Conservation (phyloP, 805 yeast species). For the Cyberlindnera nakhonratchasimensis region DNA sequence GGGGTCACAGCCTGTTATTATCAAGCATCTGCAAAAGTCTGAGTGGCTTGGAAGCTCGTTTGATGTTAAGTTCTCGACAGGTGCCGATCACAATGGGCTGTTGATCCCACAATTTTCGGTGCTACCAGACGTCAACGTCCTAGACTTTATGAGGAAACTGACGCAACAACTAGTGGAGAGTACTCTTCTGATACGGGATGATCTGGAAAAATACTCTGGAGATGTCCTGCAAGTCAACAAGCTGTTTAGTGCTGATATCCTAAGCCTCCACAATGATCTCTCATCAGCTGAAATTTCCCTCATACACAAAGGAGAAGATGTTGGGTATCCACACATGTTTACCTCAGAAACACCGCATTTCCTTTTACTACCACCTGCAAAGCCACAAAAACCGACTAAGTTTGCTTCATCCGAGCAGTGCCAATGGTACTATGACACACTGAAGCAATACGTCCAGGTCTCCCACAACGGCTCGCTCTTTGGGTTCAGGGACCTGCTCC, state of each 20-base stretch:
- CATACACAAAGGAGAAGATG: conserved; percentile 3
- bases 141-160: conserved; percentile 6
- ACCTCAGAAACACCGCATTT: neutral
- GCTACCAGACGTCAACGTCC: conserved; percentile 5
- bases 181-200: conserved; percentile 3
- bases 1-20: neutral
- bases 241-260: neutral
- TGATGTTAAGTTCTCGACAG: neutral
- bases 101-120: conserved; percentile 1
- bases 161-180: conserved; percentile 4
- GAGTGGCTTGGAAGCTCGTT: neutral
- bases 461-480: conserved; percentile 3
- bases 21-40: neutral
- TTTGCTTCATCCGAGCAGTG: conserved; percentile 1
- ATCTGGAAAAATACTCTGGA: neutral
- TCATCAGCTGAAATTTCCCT: neutral
- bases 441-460: conserved; percentile 7
- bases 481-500: conserved; percentile 5
- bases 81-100: neutral
- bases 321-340: neutral
- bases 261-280: conserved; percentile 1
- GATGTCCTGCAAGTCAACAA: neutral
- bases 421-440: conserved; percentile 2
- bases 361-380: neutral
- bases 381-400: neutral